Conservation (phyloP, 2,329 filamentous ascomycete genomes). For the Fusarium incarnatum region DNA sequence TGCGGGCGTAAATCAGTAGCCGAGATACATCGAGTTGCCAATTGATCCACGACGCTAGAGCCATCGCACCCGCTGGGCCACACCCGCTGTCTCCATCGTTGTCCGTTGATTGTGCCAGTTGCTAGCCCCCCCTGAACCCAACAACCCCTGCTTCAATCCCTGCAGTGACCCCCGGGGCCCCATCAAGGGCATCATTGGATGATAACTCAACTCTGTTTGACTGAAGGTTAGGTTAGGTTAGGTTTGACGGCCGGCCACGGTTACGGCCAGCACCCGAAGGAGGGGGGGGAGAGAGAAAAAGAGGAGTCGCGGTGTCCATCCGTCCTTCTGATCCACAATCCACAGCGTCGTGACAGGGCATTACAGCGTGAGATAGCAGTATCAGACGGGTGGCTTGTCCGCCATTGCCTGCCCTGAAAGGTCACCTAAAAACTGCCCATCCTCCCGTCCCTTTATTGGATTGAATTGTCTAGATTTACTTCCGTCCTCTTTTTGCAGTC, state of each 20-base stretch:
- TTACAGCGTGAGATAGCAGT: conserved; percentile 31
- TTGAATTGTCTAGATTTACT: not conserved
- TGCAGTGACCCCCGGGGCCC: conserved; percentile 30
- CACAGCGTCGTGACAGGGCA: conserved; percentile 39
- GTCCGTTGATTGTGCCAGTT: conserved; percentile 2
- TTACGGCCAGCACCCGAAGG: conserved; percentile 33
- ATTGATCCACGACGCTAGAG: conserved; percentile 27
- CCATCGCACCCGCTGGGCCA: conserved; percentile 38
- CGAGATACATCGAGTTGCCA: not conserved
- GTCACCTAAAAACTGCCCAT: conserved; percentile 32
- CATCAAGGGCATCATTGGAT: conserved; percentile 12
- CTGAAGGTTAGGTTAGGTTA: not conserved
- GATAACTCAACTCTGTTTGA: not conserved
- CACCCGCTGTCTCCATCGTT: conserved; percentile 25
- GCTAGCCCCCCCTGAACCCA: not conserved
- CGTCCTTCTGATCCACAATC: conserved; percentile 38
- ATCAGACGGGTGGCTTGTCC: conserved; percentile 34
- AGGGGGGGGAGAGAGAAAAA: not conserved
- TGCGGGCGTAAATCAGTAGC: not conserved
- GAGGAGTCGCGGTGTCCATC: conserved; percentile 31
- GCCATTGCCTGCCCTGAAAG: conserved; percentile 11
- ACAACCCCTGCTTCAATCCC: conserved; percentile 31
- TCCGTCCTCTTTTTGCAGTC: not conserved
- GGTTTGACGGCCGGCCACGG: not conserved
- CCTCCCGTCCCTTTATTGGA: conserved; percentile 15